Percentiles rank a stretch among this genome's conserved stretches.
phyloP scores from a whole-genome alignment of 495 filamentous ascomycete genomes.

The Penicillium robsamsonii region DNA sequence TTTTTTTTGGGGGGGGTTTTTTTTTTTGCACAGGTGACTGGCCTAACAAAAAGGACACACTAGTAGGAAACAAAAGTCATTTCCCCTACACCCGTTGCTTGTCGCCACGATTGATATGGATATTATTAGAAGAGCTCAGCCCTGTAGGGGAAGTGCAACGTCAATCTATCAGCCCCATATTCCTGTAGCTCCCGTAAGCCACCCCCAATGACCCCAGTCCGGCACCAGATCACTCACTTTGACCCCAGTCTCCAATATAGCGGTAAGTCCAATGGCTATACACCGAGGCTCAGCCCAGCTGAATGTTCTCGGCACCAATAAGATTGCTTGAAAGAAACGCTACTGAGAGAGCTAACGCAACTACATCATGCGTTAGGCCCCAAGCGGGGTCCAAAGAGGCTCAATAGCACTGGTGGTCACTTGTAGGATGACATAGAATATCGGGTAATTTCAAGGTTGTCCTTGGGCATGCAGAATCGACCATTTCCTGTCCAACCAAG shows the following conservation, averaged over 20 bases:
- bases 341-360: not conserved
- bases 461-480: not conserved
- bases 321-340: not conserved
- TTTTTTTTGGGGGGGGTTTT: too few species aligned
- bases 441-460: conserved; percentile 1
- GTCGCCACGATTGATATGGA: not conserved
- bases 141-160: not conserved
- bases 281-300: not conserved
- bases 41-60: not conserved
- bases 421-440: not conserved
- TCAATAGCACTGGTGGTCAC: not conserved
- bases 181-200: not conserved
- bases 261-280: conserved; percentile 7
- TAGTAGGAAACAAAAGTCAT: not conserved
- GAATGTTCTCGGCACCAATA: not conserved
- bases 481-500: not conserved
- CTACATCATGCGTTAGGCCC: not conserved
- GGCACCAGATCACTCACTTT: not conserved
- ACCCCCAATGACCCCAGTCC: not conserved
- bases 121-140: not conserved
- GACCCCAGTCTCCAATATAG: not conserved
- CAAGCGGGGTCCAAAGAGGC: conserved; percentile 5
- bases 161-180: not conserved
- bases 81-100: not conserved
- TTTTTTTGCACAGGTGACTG: too few species aligned